Conservation (phyloP, 1,284 basidiomycete genomes). For the Anthracocystis walkeri region DNA sequence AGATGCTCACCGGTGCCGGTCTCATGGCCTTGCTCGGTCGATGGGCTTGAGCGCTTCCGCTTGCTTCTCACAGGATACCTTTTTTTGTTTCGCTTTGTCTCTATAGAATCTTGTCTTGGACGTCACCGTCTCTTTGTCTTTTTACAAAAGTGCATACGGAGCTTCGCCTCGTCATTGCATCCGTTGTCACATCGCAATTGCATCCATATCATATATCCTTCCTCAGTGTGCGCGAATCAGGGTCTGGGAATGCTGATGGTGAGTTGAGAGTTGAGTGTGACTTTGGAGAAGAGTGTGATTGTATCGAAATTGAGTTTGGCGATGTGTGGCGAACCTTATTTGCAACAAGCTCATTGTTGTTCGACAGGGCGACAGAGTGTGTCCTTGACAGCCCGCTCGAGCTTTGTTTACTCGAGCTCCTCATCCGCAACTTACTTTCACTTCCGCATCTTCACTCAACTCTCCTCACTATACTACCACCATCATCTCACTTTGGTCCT, state of each 20-base stretch:
- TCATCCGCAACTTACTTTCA: not conserved
- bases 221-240: not conserved
- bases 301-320: not conserved
- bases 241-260: not conserved
- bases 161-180: not conserved
- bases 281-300: conserved; percentile 3
- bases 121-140: conserved; percentile 12
- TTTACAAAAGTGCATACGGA: conserved; percentile 1
- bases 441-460: not conserved
- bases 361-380: not conserved
- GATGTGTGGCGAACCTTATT: conserved; percentile 14
- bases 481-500: not conserved
- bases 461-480: not conserved
- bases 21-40: conserved; percentile 71
- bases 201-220: not conserved
- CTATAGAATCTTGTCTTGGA: conserved; percentile 8
- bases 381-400: conserved; percentile 1
- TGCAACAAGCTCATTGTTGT: not conserved
- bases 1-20: conserved; percentile 70
- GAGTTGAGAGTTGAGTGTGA: conserved; percentile 1
- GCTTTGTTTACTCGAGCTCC: not conserved
- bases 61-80: not conserved
- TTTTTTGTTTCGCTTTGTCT: not conserved
- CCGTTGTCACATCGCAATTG: not conserved
- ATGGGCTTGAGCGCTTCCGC: conserved; percentile 58